Conservation (phyloP, 306 rosid species). For the Sechiopsis laciniata region DNA sequence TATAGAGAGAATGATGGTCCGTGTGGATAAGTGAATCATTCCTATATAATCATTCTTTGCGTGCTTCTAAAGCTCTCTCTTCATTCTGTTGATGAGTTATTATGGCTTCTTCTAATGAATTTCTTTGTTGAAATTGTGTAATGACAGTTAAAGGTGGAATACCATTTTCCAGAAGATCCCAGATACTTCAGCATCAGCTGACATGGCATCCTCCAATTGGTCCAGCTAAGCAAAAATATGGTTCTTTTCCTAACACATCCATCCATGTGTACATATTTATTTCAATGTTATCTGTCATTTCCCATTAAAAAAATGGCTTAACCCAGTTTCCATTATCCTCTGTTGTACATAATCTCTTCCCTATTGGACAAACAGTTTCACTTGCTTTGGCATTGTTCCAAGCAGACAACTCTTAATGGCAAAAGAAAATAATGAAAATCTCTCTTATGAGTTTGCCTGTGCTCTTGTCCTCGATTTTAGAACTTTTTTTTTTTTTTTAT, state of each 20-base stretch:
- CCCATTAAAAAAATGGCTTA: constrained; percentile 5
- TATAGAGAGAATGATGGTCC: too few relatives aligned
- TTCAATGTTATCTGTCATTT: neutral
- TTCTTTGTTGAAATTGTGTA: constrained; percentile 19
- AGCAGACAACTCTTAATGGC: neutral
- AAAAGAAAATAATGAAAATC: constrained; percentile 14
- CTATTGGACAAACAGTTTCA: neutral
- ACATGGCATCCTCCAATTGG: constrained; percentile 19
- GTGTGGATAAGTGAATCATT: too few relatives aligned
- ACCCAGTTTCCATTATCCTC: neutral
- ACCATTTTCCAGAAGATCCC: constrained; percentile 96
- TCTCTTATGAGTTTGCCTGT: neutral
- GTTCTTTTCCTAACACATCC: neutral
- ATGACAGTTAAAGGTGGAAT: constrained; percentile 88
- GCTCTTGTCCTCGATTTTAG: too few relatives aligned
- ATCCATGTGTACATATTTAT: constrained; percentile 13
- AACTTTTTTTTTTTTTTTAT: too few relatives aligned
- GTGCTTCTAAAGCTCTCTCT: neutral
- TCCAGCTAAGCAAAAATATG: neutral
- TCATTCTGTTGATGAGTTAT: constrained; percentile 1
- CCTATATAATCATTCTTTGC: too few relatives aligned
- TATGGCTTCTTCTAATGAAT: constrained; percentile 19
- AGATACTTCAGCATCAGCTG: constrained; percentile 81
- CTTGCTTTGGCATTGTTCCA: constrained; percentile 8
- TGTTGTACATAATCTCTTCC: neutral